A percentile compares a stretch with the other conserved stretches of the same genome.
phyloP scores from a whole-genome alignment of 257 asterid genomes.

The Forsythia suspensa region DNA sequence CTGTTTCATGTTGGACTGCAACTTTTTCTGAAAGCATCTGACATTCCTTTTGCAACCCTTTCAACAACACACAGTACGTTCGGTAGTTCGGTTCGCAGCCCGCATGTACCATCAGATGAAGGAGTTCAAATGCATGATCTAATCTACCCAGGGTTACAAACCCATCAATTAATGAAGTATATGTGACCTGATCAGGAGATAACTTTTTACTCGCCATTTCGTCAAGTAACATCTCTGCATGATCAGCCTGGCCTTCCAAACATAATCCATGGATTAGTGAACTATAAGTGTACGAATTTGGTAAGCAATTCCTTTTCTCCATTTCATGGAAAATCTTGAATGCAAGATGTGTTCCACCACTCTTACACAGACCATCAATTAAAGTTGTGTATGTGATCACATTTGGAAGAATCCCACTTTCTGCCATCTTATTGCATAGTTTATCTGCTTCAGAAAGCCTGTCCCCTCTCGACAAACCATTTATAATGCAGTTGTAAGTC shows the following conservation, averaged over 20 bases:
- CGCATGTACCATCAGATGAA: constrained; percentile 55
- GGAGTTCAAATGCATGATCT: constrained; percentile 64
- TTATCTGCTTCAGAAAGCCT: constrained; percentile 65
- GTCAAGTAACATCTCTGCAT: constrained; percentile 59
- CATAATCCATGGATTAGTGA: constrained; percentile 77
- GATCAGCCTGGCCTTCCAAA: constrained; percentile 60
- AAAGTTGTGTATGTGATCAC: constrained; percentile 77
- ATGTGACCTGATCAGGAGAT: constrained; percentile 73
- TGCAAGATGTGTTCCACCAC: constrained; percentile 57
- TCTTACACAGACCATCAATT: constrained; percentile 82
- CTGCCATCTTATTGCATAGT: constrained; percentile 53
- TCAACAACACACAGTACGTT: constrained; percentile 63
- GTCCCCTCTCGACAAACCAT: constrained; percentile 59
- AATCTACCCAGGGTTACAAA: constrained; percentile 60
- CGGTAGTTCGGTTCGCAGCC: constrained; percentile 79
- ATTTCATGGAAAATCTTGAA: constrained; percentile 70
- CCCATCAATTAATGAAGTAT: constrained; percentile 80
- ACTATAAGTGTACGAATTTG: constrained; percentile 77
- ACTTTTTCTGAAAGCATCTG: constrained; percentile 39
- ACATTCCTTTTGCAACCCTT: constrained; percentile 62
- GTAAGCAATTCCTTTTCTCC: constrained; percentile 63
- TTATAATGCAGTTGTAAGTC: constrained; percentile 72
- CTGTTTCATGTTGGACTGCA: constrained; percentile 39
- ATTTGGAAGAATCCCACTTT: constrained; percentile 65
- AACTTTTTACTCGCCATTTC: constrained; percentile 63